phyloP scores from a whole-genome alignment of 768 basidiomycete genomes.

The Boletellus ananiceps region DNA sequence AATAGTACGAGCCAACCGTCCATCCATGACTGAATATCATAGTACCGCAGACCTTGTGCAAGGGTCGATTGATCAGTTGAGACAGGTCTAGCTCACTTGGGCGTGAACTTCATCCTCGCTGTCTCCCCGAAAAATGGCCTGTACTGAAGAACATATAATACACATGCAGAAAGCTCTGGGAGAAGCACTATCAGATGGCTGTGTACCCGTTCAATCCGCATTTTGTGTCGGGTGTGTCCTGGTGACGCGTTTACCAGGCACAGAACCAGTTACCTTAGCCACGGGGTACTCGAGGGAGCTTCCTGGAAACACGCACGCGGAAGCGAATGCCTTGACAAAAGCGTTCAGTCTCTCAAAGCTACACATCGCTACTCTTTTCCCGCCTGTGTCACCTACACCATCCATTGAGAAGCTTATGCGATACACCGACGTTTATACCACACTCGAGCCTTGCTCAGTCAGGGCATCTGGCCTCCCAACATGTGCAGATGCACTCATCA shows the following conservation, averaged over 20 bases:
- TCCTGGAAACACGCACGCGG: conserved; percentile 93
- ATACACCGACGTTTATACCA: conserved; percentile 78
- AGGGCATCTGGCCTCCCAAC: conserved; percentile 83
- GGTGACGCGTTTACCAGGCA: conserved; percentile 42
- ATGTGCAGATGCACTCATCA: conserved; percentile 81
- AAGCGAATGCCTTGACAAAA: conserved; percentile 88
- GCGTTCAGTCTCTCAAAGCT: conserved; percentile 41
- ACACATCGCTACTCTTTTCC: conserved; percentile 44
- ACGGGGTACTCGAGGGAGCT: conserved; percentile 90
- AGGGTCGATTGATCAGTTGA: too few relatives aligned
- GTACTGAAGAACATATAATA: conserved; percentile 26
- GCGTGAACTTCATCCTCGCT: too few relatives aligned
- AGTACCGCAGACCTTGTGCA: too few relatives aligned
- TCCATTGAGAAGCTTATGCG: conserved; percentile 48
- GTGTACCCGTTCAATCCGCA: conserved; percentile 63
- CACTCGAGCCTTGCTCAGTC: conserved; percentile 93
- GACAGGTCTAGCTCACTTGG: too few relatives aligned
- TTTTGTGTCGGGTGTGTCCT: conserved; percentile 92
- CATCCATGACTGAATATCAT: too few relatives aligned
- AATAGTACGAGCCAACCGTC: too few relatives aligned
- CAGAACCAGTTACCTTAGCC: conserved; percentile 52
- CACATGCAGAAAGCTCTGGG: conserved; percentile 62
- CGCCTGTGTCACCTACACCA: conserved; percentile 29
- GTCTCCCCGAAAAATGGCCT: too few relatives aligned
- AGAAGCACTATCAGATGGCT: conserved; percentile 59